Evolutionary conservation across 2,329 filamentous ascomycete species (phyloP), one percentile per base, ranked within the genome.

Genomic region (Cordyceps militaris): DNA sequence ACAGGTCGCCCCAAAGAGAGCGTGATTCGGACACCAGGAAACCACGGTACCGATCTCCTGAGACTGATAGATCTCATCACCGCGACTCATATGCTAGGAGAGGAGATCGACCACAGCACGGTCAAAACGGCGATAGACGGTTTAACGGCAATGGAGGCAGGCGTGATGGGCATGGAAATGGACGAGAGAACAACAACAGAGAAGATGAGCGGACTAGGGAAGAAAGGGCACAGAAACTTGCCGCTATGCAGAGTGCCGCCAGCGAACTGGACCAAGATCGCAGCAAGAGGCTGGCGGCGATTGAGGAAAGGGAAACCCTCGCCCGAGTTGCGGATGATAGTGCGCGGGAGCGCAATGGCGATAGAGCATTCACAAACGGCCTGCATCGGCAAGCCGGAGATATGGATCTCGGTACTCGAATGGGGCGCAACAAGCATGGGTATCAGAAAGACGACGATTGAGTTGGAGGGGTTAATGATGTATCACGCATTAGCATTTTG

Each of bases 231-330:
- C 79, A 80, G 24, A 89, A 84, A 67, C 72, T 91, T 19, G 87
- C 85, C 16, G 85, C 84, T 9, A 91, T 91, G 88, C 86, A 89
- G 68, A 79, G 80, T 19, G 86, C 84, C 28, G 88, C 88, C 4
- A 79, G 78, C 1, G 82, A 87, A 11, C 75, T 95, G 49, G 88
- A 93, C 64, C 68, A 76, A n/a, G 85, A 88, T 63, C 84, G 91
- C 32, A 82, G 82, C 62, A 79, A 81, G 59, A 82, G 90, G 24
- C 74, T 95, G 10, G 81, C 83, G 0, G 83, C 83, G 1, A 73
- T 92, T 19, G 84, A 83, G 24, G 81, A 83, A 61, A 78, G 78
- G 60, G 90, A 95, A 63, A 79, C 81, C 50, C 75, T 75, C 19
- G 81, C 84, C 46, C 78, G 79, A 13, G 84, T 89, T 60, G 81